Percentiles rank a stretch among this genome's conserved stretches.
Conservation (phyloP, 495 filamentous ascomycete species). For the Penicillium maclennaniae region DNA sequence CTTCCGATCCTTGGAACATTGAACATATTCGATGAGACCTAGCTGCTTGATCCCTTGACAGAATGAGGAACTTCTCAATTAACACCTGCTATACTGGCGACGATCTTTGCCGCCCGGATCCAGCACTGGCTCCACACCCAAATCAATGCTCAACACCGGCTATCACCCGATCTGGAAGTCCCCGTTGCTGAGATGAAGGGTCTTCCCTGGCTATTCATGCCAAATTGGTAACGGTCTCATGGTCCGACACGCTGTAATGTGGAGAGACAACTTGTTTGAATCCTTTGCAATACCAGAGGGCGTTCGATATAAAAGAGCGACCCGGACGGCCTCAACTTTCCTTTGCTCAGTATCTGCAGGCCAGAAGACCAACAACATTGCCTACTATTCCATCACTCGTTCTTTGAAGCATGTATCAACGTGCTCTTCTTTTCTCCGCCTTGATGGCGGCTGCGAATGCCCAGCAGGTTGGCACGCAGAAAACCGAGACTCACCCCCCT, state of each 20-base stretch:
- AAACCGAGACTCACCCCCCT: conserved; percentile 57
- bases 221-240: conserved; percentile 22
- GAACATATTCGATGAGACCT: conserved; percentile 9
- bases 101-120: conserved; percentile 22
- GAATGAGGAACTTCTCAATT: conserved; percentile 1
- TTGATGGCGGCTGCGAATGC: conserved; percentile 26
- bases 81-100: not conserved
- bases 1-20: conserved; percentile 23
- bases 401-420: conserved; percentile 30
- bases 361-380: conserved; percentile 23
- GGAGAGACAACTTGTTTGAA: conserved; percentile 3
- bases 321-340: not conserved
- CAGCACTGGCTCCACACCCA: conserved; percentile 13
- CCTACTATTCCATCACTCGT: conserved; percentile 9
- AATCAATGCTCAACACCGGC: conserved; percentile 19
- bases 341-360: conserved; percentile 28
- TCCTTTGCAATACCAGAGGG: conserved; percentile 1
- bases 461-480: conserved; percentile 45
- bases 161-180: conserved; percentile 16
- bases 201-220: conserved; percentile 15
- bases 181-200: conserved; percentile 10
- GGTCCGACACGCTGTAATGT: conserved; percentile 23
- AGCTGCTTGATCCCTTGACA: conserved; percentile 4
- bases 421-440: conserved; percentile 27
- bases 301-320: conserved; percentile 24